These are phyloP conservation scores for Aspergillus felis DNA, from an alignment of 2,329 filamentous ascomycete species.

Conservation along the genomic window DNA sequence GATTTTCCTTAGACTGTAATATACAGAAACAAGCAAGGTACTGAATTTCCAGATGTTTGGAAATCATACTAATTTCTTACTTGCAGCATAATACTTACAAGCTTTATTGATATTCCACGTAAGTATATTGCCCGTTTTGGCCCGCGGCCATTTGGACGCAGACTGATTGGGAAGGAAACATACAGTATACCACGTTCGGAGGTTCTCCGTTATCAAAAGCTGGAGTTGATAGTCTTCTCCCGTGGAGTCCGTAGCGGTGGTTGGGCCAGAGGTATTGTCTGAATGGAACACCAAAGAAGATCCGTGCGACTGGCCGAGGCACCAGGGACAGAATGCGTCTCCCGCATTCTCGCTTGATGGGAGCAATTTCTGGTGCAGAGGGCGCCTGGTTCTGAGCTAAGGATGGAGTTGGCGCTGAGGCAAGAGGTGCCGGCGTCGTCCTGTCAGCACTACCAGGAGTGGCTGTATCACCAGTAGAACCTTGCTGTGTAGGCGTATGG, in stretches of 20 bases:
- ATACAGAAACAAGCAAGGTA: too few relatives aligned
- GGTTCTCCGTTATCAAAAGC: too few relatives aligned
- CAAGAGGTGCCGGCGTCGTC: slow-evolving; percentile 12
- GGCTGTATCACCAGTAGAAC: slow-evolving; percentile 12
- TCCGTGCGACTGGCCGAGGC: slow-evolving; percentile 41
- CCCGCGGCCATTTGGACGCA: too few relatives aligned
- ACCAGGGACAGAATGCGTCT: slow-evolving; percentile 39
- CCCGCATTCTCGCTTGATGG: slow-evolving; percentile 44
- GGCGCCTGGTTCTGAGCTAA: slow-evolving; percentile 16
- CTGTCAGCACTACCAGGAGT: slow-evolving; percentile 19
- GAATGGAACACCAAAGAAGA: slow-evolving; percentile 41
- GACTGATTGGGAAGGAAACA: too few relatives aligned
- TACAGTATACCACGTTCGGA: too few relatives aligned
- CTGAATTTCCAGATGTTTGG: too few relatives aligned
- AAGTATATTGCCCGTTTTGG: too few relatives aligned
- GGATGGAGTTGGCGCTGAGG: slow-evolving; percentile 10
- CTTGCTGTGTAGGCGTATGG: slow-evolving; percentile 12
- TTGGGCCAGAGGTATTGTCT: slow-evolving; percentile 2
- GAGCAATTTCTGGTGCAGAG: slow-evolving; percentile 30
- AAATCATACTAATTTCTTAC: too few relatives aligned
- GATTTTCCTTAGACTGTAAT: too few relatives aligned
- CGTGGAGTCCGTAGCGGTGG: background rate
- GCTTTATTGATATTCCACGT: too few relatives aligned
- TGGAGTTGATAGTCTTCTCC: background rate
- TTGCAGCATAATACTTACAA: too few relatives aligned